Percentiles rank a stretch among this genome's conserved stretches.
Conservation (phyloP, 345 rosid species). For the Alliaria petiolata region DNA sequence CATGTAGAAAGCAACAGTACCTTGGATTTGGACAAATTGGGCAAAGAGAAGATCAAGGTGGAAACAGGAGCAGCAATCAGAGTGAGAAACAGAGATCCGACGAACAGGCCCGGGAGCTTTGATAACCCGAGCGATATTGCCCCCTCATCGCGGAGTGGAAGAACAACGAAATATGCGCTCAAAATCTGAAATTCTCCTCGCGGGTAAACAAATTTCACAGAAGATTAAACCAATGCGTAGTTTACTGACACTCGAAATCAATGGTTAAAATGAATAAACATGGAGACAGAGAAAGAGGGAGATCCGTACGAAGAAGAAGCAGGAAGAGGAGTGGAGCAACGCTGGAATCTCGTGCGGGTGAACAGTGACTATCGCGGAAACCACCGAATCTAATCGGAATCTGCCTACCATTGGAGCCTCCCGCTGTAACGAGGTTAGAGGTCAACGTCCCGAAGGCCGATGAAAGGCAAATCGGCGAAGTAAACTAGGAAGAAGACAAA, state of each 20-base stretch:
- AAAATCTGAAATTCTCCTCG: conserved; percentile 44
- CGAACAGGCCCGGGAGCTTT: conserved; percentile 67
- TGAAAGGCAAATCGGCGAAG: conserved; percentile 5
- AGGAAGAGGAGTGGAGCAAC: conserved; percentile 69
- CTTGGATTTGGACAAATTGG: conserved; percentile 75
- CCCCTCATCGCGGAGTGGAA: conserved; percentile 88
- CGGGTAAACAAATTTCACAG: neutral
- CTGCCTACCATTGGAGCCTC: conserved; percentile 20
- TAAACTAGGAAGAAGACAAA: neutral
- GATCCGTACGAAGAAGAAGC: conserved; percentile 81
- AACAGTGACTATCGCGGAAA: conserved; percentile 64
- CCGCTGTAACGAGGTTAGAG: neutral
- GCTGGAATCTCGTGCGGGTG: conserved; percentile 80
- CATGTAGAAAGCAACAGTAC: conserved; percentile 26
- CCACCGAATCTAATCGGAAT: conserved; percentile 46
- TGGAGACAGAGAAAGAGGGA: neutral
- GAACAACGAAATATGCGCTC: conserved; percentile 86
- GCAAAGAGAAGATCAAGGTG: conserved; percentile 74
- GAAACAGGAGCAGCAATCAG: conserved; percentile 86
- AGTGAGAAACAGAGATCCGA: conserved; percentile 75
- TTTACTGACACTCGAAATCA: neutral
- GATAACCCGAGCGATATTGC: conserved; percentile 85
- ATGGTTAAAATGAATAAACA: neutral
- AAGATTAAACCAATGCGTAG: neutral
- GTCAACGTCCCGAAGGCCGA: conserved; percentile 29